Base-by-base conservation (phyloP, 169 alveolate species). In the Plasmodium ovale region DNA sequence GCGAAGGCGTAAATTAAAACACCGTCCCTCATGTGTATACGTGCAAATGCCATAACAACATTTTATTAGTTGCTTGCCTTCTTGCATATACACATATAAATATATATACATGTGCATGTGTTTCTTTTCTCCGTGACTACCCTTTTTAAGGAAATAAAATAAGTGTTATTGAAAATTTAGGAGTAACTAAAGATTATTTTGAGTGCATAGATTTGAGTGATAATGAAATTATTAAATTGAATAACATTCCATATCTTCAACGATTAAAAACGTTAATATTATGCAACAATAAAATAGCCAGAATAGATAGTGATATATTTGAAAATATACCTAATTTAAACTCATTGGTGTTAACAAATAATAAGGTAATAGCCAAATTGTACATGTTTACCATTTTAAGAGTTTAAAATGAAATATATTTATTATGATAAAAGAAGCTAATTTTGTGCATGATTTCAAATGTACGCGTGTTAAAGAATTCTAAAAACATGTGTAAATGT, bases 151-250 rank as follows among this genome's bases (percentile, higher is more conserved):
- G 97, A 5, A 87, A 74, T 87, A 96, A 96, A 73, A 95, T 95
- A 49, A 92, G 95, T 56, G 94, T 90, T 5, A 93, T 96, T 27
- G 97, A 96, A 79, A 95, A 95, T 74, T 92, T 96, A 84, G 97
- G 98, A 10, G 97, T 97, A 31, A 95, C 98, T 39, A 94, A 94
- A 82, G 98, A 96, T 72, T 95, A 94, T 91, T 96, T 92, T 71
- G 97, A 95, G 64, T 95, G 98, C 91, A 92, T 96, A 42, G 98
- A 96, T 87, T 82, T 96, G 72, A 94, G 96, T 74, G 97, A 96
- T 93, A 96, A 96, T 82, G 97, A 96, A 82, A 95, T 96, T 12
- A 93, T 94, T 33, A 95, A 95, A 87, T 93, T 96, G 44, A 95
- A 93, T 37, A 94, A 94, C 71, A 84, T 96, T 39, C 98, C 98